Evolutionary conservation across 768 basidiomycete species (phyloP), one percentile per base, ranked within the genome.

Genomic region (Pleurotus tuoliensis): DNA sequence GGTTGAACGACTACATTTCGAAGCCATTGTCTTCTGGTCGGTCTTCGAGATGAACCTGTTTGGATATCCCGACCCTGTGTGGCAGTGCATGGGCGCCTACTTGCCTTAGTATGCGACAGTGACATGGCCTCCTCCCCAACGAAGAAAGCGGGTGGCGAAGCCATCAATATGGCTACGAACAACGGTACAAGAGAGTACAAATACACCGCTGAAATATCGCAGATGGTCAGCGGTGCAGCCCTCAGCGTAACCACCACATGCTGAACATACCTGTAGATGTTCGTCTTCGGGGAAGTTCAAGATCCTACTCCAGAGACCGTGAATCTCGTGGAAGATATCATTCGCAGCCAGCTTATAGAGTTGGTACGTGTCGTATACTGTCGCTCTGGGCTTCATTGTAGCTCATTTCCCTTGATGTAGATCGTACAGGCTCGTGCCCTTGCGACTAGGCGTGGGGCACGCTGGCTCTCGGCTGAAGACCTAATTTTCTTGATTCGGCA

Each of bases 401-500:
- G 13, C 41, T 44, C 5, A n/a, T 12, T n/a, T 22, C 4, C n/a
- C n/a, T 6, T n/a, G 11, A 3, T 12, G 12, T 58, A 92, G 95
- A 92, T 97, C 60, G 79, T 94, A 0, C 93, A 96, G 75, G 94
- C 95, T 3, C 86, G 94, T 15, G 84, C 83, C 1, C 79, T 94
- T 4, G 91, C 95, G 0, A 86, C 78, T 48, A 83, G 90, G 34
- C 86, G 95, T 5, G 87, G 89, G 0, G 90, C 92, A 5, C 87
- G 94, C 18, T 92, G 87, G 61, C 80, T 96, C 39, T 86, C 90
- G 2, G 89, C 94, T 0, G 95, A 98, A 70, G 95, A 98, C 70
- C 86, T 98, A 55, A 93, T 98, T 62, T 98, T 97, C 63, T 87
- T 97, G 66, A 94, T 98, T 65, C 87, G 95, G 4, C 89, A 96